Percentiles rank a stretch among this genome's conserved stretches.
phyloP scores from a whole-genome alignment of 306 rosid genomes.

The Glycine latifolia region DNA sequence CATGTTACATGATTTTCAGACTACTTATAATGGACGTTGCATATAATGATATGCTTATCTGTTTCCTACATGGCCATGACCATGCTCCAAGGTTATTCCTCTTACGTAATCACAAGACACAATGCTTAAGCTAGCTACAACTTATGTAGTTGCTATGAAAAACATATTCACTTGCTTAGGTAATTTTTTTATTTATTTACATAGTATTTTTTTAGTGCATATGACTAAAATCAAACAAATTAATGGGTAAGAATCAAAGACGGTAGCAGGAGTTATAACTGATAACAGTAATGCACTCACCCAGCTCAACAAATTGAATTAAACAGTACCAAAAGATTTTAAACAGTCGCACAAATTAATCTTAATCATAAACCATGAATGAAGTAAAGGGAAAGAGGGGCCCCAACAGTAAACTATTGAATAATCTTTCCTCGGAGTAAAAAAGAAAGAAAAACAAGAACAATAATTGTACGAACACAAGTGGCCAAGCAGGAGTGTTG shows the following conservation, averaged over 20 bases:
- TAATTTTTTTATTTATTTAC: neutral
- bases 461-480: constrained; percentile 62
- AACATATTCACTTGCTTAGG: neutral
- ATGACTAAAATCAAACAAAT: neutral
- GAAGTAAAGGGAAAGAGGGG: constrained; percentile 16
- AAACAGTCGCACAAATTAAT: no score
- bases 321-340: no score
- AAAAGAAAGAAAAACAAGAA: constrained; percentile 27
- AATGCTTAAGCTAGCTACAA: constrained; percentile 1
- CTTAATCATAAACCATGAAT: constrained; percentile 10
- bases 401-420: constrained; percentile 36
- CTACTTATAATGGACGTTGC: neutral
- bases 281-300: no score
- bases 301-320: no score
- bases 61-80: constrained; percentile 23
- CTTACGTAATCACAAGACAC: neutral
- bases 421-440: constrained; percentile 46
- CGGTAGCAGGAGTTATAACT: no score
- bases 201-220: neutral
- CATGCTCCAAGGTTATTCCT: constrained; percentile 17
- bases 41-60: neutral
- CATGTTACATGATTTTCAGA: constrained; percentile 35
- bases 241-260: neutral
- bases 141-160: neutral
- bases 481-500: constrained; percentile 62